Base-by-base conservation (phyloP, 306 rosid species). In the Vigna trinervia region DNA sequence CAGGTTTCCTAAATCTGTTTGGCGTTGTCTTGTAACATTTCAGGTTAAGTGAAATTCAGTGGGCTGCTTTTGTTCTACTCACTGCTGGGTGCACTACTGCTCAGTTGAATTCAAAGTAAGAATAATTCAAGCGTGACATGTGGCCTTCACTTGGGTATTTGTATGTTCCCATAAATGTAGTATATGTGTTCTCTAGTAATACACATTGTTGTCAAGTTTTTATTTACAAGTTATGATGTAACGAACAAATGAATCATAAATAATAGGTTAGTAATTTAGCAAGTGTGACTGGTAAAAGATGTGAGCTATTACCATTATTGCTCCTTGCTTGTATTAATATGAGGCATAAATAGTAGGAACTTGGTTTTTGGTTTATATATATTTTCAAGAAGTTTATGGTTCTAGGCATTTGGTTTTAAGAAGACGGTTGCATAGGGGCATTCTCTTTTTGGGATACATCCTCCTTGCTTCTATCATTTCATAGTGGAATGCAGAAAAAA, bases 1-100 rank as follows among this genome's bases (percentile, higher is more conserved):
- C 74, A 64, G 75, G 80, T 46, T 69, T 70, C 26, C 54, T 19
- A 51, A 60, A 78, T 63, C 59, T 76, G 51, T 69, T 70, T 12
- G 20, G 10, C 39, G 39, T 77, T 70, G 66, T 88, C 69, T 76
- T 68, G 8, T 74, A 45, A 60, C 76, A 36, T 80, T 85, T 81
- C 91, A 95, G 97, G 92, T 87, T 95, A 86, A 95, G 96, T 72
- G 91, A 95, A 86, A 89, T 89, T 86, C 99, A 92, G 72, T 95
- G 97, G 97, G 99, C 97, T 12, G 99, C 99, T 79, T 95, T 92
- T 89, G 80, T 95, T 85, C 88, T 95, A 39, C 90, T 95, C 26
- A 90, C 89, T 82, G 97, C 93, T 46, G 97, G 97, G 71, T 95
- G 98, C 87, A 95, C 97, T 60, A 95, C 96, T 1, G 93, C 98